Evolutionary conservation across 73 alveolate genomes (phyloP).

Genomic region (Symbiodinium natans): DNA sequence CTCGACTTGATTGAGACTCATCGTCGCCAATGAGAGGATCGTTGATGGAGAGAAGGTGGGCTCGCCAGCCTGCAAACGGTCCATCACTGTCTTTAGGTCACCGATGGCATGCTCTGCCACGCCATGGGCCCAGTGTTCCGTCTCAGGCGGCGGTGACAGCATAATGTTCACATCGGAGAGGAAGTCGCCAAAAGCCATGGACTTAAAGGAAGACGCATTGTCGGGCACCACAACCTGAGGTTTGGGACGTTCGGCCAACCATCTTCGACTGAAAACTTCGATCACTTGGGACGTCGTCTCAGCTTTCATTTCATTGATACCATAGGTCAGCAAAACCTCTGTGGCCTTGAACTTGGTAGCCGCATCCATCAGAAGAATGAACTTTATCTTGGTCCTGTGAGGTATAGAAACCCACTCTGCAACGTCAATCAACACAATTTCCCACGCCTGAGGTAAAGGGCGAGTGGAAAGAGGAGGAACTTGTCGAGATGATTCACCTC

Average conservation of each 20-base stretch:
- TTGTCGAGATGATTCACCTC: not conserved
- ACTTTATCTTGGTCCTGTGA: not conserved
- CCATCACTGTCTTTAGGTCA: not conserved
- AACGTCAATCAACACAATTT: not conserved
- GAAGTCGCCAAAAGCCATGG: not conserved
- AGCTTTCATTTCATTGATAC: not conserved
- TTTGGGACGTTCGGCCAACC: constrained; percentile 34
- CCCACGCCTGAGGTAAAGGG: constrained; percentile 17
- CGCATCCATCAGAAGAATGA: not conserved
- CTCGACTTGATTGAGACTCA: not conserved
- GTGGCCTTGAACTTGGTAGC: not conserved
- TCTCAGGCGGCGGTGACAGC: not conserved
- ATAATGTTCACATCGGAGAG: not conserved
- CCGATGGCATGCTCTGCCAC: not conserved
- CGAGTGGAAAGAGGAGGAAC: not conserved
- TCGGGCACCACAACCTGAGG: not conserved
- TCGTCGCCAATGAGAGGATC: not conserved
- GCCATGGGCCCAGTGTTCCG: not conserved
- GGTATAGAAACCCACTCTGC: not conserved
- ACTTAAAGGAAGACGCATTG: not conserved
- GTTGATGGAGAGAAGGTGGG: not conserved
- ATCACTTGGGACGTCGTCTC: not conserved
- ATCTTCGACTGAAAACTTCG: not conserved
- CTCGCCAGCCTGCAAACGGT: not conserved
- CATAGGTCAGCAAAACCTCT: not conserved